phyloP scores from a whole-genome alignment of 257 asterid species.

The Lycium barbarum region DNA sequence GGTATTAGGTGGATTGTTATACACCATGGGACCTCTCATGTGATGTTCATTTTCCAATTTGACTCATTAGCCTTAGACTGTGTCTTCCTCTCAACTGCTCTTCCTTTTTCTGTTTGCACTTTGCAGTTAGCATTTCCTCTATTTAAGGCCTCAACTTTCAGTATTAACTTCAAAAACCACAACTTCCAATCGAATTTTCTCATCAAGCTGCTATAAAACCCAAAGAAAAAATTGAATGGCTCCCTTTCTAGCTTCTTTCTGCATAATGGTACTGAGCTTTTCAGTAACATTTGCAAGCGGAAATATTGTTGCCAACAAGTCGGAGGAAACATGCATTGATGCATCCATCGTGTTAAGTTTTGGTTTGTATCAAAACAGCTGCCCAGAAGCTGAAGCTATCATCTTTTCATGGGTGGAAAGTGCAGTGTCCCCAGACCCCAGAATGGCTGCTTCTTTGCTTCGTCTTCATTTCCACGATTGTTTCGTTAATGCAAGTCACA shows the following conservation, averaged over 20 bases:
- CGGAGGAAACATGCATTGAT: conserved; percentile 50
- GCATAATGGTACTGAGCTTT: conserved; percentile 41
- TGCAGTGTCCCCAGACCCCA: conserved; percentile 72
- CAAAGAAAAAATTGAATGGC: not conserved
- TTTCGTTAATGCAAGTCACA: conserved; percentile 74
- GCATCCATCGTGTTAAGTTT: conserved; percentile 52
- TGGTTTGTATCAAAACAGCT: conserved; percentile 62
- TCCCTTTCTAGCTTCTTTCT: conserved; percentile 35
- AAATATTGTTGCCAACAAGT: not conserved
- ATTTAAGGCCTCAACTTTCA: conserved; percentile 17
- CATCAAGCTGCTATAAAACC: not conserved
- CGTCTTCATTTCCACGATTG: conserved; percentile 96
- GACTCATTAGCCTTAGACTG: conserved; percentile 3
- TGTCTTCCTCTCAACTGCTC: conserved; percentile 24
- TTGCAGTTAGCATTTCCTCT: not conserved
- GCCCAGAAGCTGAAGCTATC: conserved; percentile 79
- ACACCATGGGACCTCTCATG: conserved; percentile 24
- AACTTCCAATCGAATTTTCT: not conserved
- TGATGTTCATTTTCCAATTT: conserved; percentile 10
- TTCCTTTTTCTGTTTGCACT: not conserved
- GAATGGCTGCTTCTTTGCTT: conserved; percentile 93
- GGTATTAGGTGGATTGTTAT: conserved; percentile 15
- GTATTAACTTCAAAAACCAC: not conserved
- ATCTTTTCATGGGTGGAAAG: conserved; percentile 76
- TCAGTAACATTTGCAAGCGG: conserved; percentile 36